A percentile compares a stretch with the other conserved stretches of the same genome.
These are phyloP conservation scores for Basidiobolus meristosporus DNA, from an alignment of 371 early-diverging fungal species.

Conservation along the genomic window DNA sequence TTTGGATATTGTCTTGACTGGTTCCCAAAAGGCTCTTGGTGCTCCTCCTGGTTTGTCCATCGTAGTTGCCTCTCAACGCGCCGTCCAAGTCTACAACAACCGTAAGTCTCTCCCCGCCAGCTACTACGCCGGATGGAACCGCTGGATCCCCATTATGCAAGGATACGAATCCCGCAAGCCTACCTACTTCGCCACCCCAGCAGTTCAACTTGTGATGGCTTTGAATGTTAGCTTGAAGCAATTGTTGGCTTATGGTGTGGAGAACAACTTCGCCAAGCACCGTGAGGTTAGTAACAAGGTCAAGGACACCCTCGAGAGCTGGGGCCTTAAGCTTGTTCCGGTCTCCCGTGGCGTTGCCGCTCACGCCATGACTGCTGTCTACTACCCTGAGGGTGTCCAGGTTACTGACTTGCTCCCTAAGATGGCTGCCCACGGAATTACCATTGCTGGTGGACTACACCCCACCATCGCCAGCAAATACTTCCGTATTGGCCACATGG, in stretches of 20 bases:
- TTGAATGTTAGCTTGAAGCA: slow-evolving; percentile 68
- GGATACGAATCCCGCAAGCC: slow-evolving; percentile 83
- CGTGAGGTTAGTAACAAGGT: slow-evolving; percentile 45
- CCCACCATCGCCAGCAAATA: slow-evolving; percentile 70
- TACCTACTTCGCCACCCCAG: slow-evolving; percentile 93
- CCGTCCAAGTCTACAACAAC: slow-evolving; percentile 39
- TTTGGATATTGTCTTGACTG: slow-evolving; percentile 76
- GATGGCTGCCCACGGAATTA: slow-evolving; percentile 59
- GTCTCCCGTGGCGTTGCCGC: slow-evolving; percentile 44
- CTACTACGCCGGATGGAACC: slow-evolving; percentile 66
- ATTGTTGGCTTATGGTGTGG: slow-evolving; percentile 39
- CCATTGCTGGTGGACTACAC: slow-evolving; percentile 88
- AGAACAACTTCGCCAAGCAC: slow-evolving; percentile 48
- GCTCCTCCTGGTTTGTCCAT: slow-evolving; percentile 73
- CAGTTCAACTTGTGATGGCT: slow-evolving; percentile 84
- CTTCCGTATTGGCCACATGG: slow-evolving; percentile 93
- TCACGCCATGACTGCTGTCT: slow-evolving; percentile 86
- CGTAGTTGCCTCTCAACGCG: slow-evolving; percentile 56
- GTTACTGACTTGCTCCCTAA: slow-evolving; percentile 58
- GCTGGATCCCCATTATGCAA: slow-evolving; percentile 86
- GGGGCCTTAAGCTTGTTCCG: slow-evolving; percentile 61
- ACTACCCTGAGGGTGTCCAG: slow-evolving; percentile 72
- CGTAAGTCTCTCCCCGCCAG: slow-evolving; percentile 49
- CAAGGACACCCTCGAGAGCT: slow-evolving; percentile 38
- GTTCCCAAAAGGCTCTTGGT: slow-evolving; percentile 91